These are phyloP conservation scores for Sarocladium brachiariae DNA, from an alignment of 2,329 filamentous ascomycete species.

Conservation along the genomic window DNA sequence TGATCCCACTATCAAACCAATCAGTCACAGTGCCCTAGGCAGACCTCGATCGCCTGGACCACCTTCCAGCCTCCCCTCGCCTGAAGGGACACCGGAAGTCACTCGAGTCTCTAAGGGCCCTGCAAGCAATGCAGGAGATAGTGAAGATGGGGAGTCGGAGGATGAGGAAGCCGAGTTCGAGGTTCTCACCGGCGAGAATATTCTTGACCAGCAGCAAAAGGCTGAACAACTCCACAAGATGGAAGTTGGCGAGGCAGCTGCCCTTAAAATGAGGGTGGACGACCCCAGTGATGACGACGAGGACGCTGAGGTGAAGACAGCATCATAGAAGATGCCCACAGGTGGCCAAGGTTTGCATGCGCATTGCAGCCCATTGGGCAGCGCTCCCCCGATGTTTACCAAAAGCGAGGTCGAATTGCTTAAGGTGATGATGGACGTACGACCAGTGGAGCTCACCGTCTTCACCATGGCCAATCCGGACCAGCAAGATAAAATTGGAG, in stretches of 20 bases:
- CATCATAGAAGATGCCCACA: conserved; percentile 8
- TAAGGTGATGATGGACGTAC: background rate
- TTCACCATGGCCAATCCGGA: background rate
- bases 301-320: conserved; percentile 13
- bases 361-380: background rate
- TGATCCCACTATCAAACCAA: conserved; percentile 56
- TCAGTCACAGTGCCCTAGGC: conserved; percentile 26
- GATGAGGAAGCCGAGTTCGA: conserved; percentile 37
- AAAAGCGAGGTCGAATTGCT: background rate
- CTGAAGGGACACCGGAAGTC: background rate
- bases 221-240: conserved; percentile 49
- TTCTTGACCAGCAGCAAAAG: conserved; percentile 41
- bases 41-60: conserved; percentile 15
- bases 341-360: background rate
- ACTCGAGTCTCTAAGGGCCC: conserved; percentile 12
- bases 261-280: conserved; percentile 34
- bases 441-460: background rate
- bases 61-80: conserved; percentile 9
- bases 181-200: conserved; percentile 35
- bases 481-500: background rate
- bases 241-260: conserved; percentile 52
- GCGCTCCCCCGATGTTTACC: background rate
- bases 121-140: conserved; percentile 24
- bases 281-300: conserved; percentile 33
- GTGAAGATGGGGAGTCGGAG: conserved; percentile 24